These are phyloP conservation scores for Hypoxylon cercidicola DNA, from an alignment of 495 filamentous ascomycete genomes.

Conservation along the genomic window DNA sequence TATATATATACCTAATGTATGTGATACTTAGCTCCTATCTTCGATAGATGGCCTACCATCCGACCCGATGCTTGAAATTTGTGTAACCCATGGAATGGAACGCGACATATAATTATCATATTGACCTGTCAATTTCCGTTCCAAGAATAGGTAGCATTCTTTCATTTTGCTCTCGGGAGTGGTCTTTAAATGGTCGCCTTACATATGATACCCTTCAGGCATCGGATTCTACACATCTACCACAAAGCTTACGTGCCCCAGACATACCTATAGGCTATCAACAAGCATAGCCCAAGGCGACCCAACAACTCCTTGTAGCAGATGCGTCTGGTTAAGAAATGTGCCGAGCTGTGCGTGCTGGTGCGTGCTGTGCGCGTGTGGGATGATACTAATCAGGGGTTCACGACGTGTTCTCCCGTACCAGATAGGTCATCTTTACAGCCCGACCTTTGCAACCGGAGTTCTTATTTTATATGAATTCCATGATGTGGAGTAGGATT, in stretches of 20 bases:
- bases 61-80: background rate
- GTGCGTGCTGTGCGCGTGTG: background rate
- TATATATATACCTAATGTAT: no score
- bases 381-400: slow-evolving; percentile 9
- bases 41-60: background rate
- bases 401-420: background rate
- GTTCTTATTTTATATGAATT: no score
- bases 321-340: background rate
- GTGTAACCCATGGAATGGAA: background rate
- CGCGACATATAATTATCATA: background rate
- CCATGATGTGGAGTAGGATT: no score
- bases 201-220: background rate
- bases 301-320: background rate
- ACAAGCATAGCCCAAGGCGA: background rate
- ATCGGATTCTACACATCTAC: background rate
- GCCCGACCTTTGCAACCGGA: no score
- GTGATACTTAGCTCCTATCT: background rate
- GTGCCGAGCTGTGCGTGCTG: background rate
- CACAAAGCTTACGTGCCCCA: background rate
- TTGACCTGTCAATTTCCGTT: background rate
- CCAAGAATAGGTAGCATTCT: background rate
- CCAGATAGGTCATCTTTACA: no score
- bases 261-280: background rate
- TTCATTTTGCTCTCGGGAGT: background rate
- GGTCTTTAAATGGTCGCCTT: background rate